A percentile compares a stretch with the other conserved stretches of the same genome.
Conservation (phyloP, 768 basidiomycete species). For the Hygrophoropsis aurantiaca region DNA sequence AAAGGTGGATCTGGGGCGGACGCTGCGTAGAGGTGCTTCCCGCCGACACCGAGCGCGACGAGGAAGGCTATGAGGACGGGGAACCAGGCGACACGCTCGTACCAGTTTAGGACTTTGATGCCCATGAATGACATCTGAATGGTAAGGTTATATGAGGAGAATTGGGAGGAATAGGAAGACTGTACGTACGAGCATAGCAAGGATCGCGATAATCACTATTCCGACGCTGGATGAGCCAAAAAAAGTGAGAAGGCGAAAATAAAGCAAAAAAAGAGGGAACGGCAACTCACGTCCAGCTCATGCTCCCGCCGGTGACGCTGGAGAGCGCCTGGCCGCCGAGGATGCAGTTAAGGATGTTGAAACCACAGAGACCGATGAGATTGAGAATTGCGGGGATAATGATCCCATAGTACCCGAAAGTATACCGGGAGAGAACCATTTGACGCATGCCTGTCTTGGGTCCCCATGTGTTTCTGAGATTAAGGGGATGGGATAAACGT, state of each 20-base stretch:
- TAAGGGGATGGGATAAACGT: not conserved
- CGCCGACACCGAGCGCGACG: slow-evolving; percentile 71
- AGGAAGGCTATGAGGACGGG: slow-evolving; percentile 75
- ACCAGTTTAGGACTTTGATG: slow-evolving; percentile 64
- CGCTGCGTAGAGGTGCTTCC: slow-evolving; percentile 58
- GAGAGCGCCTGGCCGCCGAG: slow-evolving; percentile 68
- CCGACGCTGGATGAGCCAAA: slow-evolving; percentile 75
- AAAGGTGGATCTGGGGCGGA: no score
- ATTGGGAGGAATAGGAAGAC: not conserved
- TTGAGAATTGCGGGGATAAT: slow-evolving; percentile 55
- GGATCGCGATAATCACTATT: slow-evolving; percentile 72
- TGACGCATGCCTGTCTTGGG: slow-evolving; percentile 79
- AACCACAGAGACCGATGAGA: slow-evolving; percentile 59
- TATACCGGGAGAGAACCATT: slow-evolving; percentile 73
- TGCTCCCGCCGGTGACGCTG: slow-evolving; percentile 46
- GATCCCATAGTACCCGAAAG: slow-evolving; percentile 59
- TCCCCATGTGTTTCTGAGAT: slow-evolving; percentile 61
- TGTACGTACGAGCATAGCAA: slow-evolving; percentile 58
- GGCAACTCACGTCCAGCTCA: slow-evolving; percentile 52
- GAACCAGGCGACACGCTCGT: slow-evolving; percentile 75
- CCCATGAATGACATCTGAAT: slow-evolving; percentile 64
- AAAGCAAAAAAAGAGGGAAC: not conserved
- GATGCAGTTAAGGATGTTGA: slow-evolving; percentile 65
- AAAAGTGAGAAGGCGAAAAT: not conserved
- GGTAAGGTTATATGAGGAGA: slow-evolving; percentile 1